Percentiles rank a stretch among this genome's conserved stretches.
phyloP scores from a whole-genome alignment of 345 rosid species.

The Noccaea bulbosa region DNA sequence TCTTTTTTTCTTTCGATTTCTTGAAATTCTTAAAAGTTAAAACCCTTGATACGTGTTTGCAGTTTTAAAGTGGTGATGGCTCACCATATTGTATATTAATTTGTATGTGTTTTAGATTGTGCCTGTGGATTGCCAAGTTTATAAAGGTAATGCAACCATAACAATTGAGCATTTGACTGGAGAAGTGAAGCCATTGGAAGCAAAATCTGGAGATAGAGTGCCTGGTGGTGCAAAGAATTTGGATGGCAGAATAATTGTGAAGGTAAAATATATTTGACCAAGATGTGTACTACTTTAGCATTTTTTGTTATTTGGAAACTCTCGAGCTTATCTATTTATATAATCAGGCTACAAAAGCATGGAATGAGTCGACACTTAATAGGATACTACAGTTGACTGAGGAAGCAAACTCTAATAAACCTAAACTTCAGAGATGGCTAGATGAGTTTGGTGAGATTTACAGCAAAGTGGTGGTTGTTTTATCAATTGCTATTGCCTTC shows the following conservation, averaged over 20 bases:
- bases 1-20: not conserved
- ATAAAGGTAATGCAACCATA: constrained; percentile 78
- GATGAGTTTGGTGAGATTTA: constrained; percentile 89
- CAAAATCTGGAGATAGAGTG: constrained; percentile 73
- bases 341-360: constrained; percentile 64
- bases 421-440: constrained; percentile 88
- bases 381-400: constrained; percentile 85
- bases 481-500: constrained; percentile 71
- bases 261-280: constrained; percentile 48
- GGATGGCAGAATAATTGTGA: constrained; percentile 86
- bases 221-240: constrained; percentile 92
- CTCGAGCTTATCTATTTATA: constrained; percentile 13
- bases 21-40: not conserved
- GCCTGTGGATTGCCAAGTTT: constrained; percentile 86
- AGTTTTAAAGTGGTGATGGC: not conserved
- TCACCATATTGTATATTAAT: not conserved
- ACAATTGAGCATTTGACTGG: constrained; percentile 90
- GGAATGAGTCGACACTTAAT: constrained; percentile 84
- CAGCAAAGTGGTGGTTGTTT: constrained; percentile 78
- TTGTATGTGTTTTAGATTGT: constrained; percentile 56
- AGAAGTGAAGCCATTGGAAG: constrained; percentile 81
- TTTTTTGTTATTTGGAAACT: not conserved
- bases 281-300: not conserved
- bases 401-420: constrained; percentile 81
- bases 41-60: too few species aligned